These are phyloP conservation scores for Erythrobasidium hasegawianum DNA, from an alignment of 1,284 basidiomycete species.

Conservation along the genomic window DNA sequence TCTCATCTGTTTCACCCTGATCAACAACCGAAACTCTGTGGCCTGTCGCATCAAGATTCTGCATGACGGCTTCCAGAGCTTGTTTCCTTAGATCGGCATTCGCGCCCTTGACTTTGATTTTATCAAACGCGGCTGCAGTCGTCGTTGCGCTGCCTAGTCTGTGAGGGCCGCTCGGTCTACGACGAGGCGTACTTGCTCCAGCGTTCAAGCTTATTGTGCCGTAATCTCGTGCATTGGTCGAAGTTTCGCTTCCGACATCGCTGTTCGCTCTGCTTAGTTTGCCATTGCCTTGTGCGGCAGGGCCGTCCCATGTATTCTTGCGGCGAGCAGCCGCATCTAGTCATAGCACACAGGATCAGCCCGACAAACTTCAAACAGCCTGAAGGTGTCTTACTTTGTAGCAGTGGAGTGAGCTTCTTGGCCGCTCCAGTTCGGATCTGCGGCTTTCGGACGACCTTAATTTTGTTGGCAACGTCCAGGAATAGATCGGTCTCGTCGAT, in stretches of 20 bases:
- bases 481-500: conserved; percentile 43
- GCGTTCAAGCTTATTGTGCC: conserved; percentile 17
- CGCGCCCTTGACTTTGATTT: conserved; percentile 30
- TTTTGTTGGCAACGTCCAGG: conserved; percentile 44
- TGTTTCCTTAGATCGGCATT: conserved; percentile 13
- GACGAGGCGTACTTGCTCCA: conserved; percentile 22
- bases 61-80: conserved; percentile 30
- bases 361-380: no score
- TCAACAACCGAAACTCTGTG: conserved; percentile 13
- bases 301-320: neutral
- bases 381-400: conserved; percentile 40
- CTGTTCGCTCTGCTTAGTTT: conserved; percentile 18
- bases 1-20: neutral
- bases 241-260: conserved; percentile 8
- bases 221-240: conserved; percentile 6
- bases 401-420: conserved; percentile 42
- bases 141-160: conserved; percentile 12
- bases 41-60: conserved; percentile 28
- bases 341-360: no score
- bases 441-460: conserved; percentile 43
- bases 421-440: conserved; percentile 36
- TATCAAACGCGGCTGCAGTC: conserved; percentile 18
- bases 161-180: conserved; percentile 25
- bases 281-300: neutral
- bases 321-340: conserved; percentile 21